Conservation (phyloP, 495 filamentous ascomycete genomes). For the Aspergillus mulundensis region DNA sequence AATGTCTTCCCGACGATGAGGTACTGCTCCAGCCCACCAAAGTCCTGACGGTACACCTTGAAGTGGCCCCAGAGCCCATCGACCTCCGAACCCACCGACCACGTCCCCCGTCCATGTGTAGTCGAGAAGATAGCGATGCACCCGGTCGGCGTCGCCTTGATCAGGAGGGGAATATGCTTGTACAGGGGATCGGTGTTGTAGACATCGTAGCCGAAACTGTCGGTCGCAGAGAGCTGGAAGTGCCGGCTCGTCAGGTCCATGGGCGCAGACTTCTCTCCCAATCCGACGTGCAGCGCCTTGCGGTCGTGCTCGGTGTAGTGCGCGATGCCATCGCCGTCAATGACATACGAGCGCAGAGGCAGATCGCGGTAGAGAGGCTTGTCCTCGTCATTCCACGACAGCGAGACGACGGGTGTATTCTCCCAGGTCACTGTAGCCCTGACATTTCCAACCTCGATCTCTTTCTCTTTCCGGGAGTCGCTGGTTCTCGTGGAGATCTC, state of each 20-base stretch:
- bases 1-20: constrained; percentile 61
- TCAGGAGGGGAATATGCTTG: constrained; percentile 66
- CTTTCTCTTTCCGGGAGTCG: constrained; percentile 33
- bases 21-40: constrained; percentile 67
- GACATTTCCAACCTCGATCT: constrained; percentile 45
- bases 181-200: constrained; percentile 68
- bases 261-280: constrained; percentile 66
- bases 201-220: constrained; percentile 67
- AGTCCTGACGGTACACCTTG: constrained; percentile 67
- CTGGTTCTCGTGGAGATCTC: constrained; percentile 23
- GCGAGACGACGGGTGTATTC: constrained; percentile 50
- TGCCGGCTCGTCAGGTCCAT: constrained; percentile 66
- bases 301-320: constrained; percentile 58
- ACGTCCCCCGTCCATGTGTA: constrained; percentile 57
- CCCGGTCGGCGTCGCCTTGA: constrained; percentile 56
- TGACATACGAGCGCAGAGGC: constrained; percentile 56
- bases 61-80: constrained; percentile 67
- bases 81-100: constrained; percentile 64
- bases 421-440: constrained; percentile 53
- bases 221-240: constrained; percentile 62
- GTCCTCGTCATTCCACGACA: constrained; percentile 47
- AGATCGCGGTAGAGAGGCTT: constrained; percentile 55
- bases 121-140: constrained; percentile 65
- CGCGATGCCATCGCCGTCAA: constrained; percentile 54
- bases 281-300: constrained; percentile 57